These are phyloP conservation scores for Geotrichum citri-aurantii DNA, from an alignment of 1,139 yeast species.

Conservation along the genomic window DNA sequence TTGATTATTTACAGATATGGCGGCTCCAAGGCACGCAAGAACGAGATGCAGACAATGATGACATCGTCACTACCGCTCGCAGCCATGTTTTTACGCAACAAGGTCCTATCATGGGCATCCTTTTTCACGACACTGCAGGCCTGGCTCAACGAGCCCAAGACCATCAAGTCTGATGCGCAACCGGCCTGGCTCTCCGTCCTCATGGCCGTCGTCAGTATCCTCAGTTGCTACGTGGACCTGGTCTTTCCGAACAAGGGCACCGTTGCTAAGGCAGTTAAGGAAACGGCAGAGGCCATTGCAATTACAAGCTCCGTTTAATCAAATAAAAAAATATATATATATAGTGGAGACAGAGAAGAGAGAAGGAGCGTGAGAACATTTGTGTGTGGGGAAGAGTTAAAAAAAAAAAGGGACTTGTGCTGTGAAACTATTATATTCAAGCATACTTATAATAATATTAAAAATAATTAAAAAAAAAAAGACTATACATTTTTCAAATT, in stretches of 20 bases:
- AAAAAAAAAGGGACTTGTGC: too few relatives aligned
- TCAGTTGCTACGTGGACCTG: constrained; percentile 37
- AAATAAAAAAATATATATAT: too few relatives aligned
- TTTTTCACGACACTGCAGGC: constrained; percentile 49
- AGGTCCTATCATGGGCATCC: constrained; percentile 52
- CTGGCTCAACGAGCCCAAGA: constrained; percentile 47
- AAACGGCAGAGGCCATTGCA: constrained; percentile 6
- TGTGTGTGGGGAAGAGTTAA: not conserved
- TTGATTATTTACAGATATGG: constrained; percentile 28
- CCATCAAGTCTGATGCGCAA: constrained; percentile 28
- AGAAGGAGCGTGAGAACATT: not conserved
- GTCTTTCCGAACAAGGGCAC: constrained; percentile 31
- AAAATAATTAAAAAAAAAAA: too few relatives aligned
- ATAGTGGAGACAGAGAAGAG: not conserved
- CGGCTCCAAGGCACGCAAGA: constrained; percentile 24
- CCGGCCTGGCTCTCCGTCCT: constrained; percentile 34
- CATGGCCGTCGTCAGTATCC: constrained; percentile 31
- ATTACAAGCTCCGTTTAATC: not conserved
- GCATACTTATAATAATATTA: too few relatives aligned
- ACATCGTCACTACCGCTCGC: constrained; percentile 58
- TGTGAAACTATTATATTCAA: too few relatives aligned
- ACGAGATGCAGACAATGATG: constrained; percentile 35
- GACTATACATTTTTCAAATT: too few relatives aligned
- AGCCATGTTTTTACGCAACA: constrained; percentile 51
- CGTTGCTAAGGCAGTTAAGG: constrained; percentile 16